phyloP scores from a whole-genome alignment of 2,329 filamentous ascomycete genomes.

The Penicillium sp. region DNA sequence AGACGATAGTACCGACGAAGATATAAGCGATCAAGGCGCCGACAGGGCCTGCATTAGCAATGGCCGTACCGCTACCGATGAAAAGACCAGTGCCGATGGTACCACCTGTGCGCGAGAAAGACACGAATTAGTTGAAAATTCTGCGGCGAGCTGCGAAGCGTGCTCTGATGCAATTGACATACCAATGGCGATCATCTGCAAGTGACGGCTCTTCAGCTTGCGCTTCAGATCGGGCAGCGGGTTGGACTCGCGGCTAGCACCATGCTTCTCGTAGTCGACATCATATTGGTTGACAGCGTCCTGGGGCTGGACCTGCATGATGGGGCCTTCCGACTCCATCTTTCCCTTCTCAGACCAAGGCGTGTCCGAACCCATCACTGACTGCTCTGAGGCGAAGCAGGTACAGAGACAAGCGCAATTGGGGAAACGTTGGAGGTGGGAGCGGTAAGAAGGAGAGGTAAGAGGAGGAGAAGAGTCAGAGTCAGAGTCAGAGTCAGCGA shows the following conservation, averaged over 20 bases:
- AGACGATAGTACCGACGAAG: slow-evolving; percentile 72
- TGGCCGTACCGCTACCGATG: slow-evolving; percentile 64
- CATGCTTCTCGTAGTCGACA: slow-evolving; percentile 42
- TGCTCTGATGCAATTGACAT: slow-evolving; percentile 43
- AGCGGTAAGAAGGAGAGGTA: not conserved
- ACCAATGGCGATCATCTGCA: slow-evolving; percentile 99
- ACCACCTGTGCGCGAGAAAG: slow-evolving; percentile 45
- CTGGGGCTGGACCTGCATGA: slow-evolving; percentile 25
- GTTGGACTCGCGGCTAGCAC: slow-evolving; percentile 56
- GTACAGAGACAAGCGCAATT: not conserved
- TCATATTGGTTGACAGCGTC: slow-evolving; percentile 24
- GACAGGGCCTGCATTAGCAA: slow-evolving; percentile 65
- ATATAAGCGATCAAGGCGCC: slow-evolving; percentile 68
- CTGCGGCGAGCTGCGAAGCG: not conserved
- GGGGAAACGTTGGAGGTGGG: not conserved
- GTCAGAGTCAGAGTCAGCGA: not conserved
- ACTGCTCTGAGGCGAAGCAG: not conserved
- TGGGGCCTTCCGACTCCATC: slow-evolving; percentile 28
- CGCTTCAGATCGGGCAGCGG: slow-evolving; percentile 66
- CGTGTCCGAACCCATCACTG: slow-evolving; percentile 30
- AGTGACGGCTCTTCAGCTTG: slow-evolving; percentile 79
- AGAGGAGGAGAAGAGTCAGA: slow-evolving; percentile 6
- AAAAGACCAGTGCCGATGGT: slow-evolving; percentile 74
- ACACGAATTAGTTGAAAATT: not conserved
- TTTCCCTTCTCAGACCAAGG: slow-evolving; percentile 26